Base-by-base conservation (phyloP, 306 rosid genomes). In the Medicago ruthenica region DNA sequence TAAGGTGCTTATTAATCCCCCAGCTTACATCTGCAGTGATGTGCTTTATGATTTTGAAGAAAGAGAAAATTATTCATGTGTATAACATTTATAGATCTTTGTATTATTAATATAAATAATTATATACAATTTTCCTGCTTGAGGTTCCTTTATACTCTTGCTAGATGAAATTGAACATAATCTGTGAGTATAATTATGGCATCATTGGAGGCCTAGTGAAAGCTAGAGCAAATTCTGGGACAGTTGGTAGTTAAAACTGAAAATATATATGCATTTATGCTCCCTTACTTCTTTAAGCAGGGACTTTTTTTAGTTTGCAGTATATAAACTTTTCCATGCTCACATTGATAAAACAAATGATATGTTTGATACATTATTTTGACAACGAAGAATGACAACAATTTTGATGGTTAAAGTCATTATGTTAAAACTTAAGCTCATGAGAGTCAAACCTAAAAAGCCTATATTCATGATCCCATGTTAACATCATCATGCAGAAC, bases 381-480 rank as follows among this genome's bases (percentile, higher is more conserved):
- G 51, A 45, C 51, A 45, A 4, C n/a, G 1, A 12, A 42, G 13
- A 44, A 4, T 11, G 50, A 45, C n/a, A 12, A 45, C 14, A 13
- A 13, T 45, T 45, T 45, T 45, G 51, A 45, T 12, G n/a, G 51
- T 45, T 45, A 12, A 45, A 4, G 14, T 45, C 16, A 45, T 34
- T 34, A 34, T 34, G 37, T 34, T 34, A 34, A 6, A 34, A 34
- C 37, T 4, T 34, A 34, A 34, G 7, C 37, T 34, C 37, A 34
- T 34, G 37, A 34, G 37, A 34, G 37, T 34, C 37, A 34, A 34
- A 34, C 37, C 37, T 34, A 34, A 34, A 34, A 27, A 27, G 31
- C 31, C 99, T 95, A 39, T 86, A 88, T 73, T 90, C 80, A 27
- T 95, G 97, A 77, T 92, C 99, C 59, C 99, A 97, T 18, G 99